Evolutionary conservation across 176 grass and related monocot species (phyloP).

Genomic region (Cenchrus fungigraminus): DNA sequence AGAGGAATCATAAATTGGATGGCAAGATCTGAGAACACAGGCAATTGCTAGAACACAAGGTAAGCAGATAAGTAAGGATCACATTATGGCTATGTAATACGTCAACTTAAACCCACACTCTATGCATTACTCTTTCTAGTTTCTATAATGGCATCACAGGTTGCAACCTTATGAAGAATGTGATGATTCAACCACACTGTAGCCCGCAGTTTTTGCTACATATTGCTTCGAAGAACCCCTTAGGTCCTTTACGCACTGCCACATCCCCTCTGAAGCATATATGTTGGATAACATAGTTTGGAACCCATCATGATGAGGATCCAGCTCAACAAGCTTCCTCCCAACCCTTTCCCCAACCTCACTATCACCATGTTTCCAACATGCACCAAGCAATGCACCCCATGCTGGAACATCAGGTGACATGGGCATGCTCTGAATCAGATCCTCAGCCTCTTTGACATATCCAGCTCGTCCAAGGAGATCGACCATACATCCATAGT

Average conservation of each 20-base stretch:
- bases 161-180: slow-evolving; percentile 38
- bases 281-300: slow-evolving; percentile 88
- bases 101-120: slow-evolving; percentile 13
- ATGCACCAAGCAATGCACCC: slow-evolving; percentile 87
- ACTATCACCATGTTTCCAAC: slow-evolving; percentile 80
- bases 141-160: slow-evolving; percentile 10
- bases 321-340: slow-evolving; percentile 69
- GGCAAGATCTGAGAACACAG: neutral
- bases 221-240: slow-evolving; percentile 75
- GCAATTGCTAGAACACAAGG: neutral
- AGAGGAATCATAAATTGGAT: slow-evolving; percentile 9
- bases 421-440: slow-evolving; percentile 82
- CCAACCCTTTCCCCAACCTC: slow-evolving; percentile 76
- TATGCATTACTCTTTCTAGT: slow-evolving; percentile 2
- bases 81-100: neutral
- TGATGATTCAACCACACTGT: slow-evolving; percentile 58
- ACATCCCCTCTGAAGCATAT: slow-evolving; percentile 82
- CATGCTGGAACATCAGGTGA: slow-evolving; percentile 77
- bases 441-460: slow-evolving; percentile 78
- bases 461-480: slow-evolving; percentile 84
- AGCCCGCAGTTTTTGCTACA: slow-evolving; percentile 65
- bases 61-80: slow-evolving; percentile 13
- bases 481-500: slow-evolving; percentile 97
- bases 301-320: slow-evolving; percentile 83
- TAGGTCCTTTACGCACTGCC: slow-evolving; percentile 74